Evolutionary conservation across 345 rosid species (phyloP), one percentile per base, ranked within the genome.

Genomic region (Lagerstroemia speciosa): DNA sequence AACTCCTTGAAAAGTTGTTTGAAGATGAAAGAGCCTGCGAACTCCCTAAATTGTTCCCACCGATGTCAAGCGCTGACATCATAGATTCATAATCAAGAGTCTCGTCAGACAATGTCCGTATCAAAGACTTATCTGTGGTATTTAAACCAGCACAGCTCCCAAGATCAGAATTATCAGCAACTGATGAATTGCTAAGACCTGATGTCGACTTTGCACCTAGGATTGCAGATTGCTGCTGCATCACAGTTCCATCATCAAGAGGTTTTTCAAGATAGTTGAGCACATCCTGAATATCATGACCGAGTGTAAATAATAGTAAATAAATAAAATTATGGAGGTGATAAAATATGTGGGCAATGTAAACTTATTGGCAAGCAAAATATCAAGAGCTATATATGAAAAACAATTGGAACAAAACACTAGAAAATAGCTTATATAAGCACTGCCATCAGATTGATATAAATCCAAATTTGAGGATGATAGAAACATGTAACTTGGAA

Each of bases 91-190:
- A 89, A 58, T 91, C 99, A 36, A 91, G 84, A 41, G 83, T 75
- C 63, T 95, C 99, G 69, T 92, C 99, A 1, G 90, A 88, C 67
- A 95, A 72, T 75, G 85, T 80, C 82, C 91, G 82, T 10, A 89
- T 78, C 45, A 87, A 74, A 67, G 92, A 77, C 82, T 74, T 95
- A 75, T 90, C 98, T 8, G 78, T 78, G 68, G 85, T 72, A 85
- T 75, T 85, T 67, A 82, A 72, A 69, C 76, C 74, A 69, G 80
- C 75, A 66, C 82, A 69, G 73, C 81, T 83, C 75, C 85, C 97
- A 3, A 87, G 76, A 83, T 74, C 81, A 78, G 92, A 78, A 66
- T 83, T 76, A 83, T 92, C 97, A 40, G 82, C 53, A 33, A 68
- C 78, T 67, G 79, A 78, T 53, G 92, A 81, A 78, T 85, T 82